Conservation (phyloP, 164 flowering plant species). For the Stephania cephalantha region DNA sequence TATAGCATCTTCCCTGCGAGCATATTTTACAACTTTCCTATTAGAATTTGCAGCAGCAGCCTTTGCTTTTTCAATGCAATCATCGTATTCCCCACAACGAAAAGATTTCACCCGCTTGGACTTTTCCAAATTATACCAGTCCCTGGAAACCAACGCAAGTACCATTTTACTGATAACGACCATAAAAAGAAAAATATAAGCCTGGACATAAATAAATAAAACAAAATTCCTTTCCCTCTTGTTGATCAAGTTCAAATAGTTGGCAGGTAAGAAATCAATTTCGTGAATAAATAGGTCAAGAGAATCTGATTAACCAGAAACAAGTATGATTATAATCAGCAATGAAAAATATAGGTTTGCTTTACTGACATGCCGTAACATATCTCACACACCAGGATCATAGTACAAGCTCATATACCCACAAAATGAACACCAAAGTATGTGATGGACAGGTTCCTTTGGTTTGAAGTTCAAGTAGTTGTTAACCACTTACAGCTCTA, state of each 20-base stretch:
- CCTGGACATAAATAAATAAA: neutral
- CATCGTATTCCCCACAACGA: conserved; percentile 86
- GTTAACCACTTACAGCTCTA: neutral
- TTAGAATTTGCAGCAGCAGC: conserved; percentile 41
- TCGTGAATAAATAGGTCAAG: neutral
- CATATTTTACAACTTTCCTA: conserved; percentile 69
- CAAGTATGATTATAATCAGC: neutral
- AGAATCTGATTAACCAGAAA: neutral
- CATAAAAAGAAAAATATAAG: neutral
- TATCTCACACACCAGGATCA: neutral
- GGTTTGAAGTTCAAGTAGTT: neutral
- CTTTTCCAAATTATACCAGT: conserved; percentile 91
- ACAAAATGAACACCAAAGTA: neutral
- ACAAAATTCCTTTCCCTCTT: neutral
- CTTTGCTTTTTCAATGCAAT: conserved; percentile 76
- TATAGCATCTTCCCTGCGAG: conserved; percentile 86
- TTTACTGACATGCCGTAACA: no score
- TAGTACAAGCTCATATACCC: neutral
- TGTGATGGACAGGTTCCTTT: neutral
- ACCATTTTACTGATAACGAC: neutral
- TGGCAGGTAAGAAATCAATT: neutral
- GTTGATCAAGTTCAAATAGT: neutral
- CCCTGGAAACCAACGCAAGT: conserved; percentile 37
- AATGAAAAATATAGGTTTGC: no score
- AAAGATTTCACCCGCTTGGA: conserved; percentile 86